Evolutionary conservation across 2,329 filamentous ascomycete genomes (phyloP).

Genomic region (Exophiala sp.): DNA sequence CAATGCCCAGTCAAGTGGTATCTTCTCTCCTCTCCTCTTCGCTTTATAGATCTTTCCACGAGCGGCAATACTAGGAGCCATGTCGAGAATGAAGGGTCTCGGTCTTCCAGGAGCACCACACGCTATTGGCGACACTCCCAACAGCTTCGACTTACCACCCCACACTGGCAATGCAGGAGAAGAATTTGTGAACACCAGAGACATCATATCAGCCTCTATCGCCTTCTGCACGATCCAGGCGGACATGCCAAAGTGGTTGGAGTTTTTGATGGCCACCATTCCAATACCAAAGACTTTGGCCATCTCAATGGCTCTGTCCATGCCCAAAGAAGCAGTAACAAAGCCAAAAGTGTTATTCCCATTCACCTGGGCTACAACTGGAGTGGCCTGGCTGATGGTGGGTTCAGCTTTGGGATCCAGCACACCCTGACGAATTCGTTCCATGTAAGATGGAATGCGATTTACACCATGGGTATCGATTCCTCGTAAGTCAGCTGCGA

Average conservation of each 20-base stretch:
- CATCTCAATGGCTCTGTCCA: slow-evolving; percentile 64
- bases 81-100: slow-evolving; percentile 56
- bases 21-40: slow-evolving; percentile 40
- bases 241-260: slow-evolving; percentile 80
- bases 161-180: slow-evolving; percentile 69
- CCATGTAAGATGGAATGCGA: slow-evolving; percentile 73
- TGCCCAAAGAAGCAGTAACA: slow-evolving; percentile 63
- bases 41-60: slow-evolving; percentile 47
- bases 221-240: slow-evolving; percentile 79
- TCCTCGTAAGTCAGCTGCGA: slow-evolving; percentile 72
- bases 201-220: slow-evolving; percentile 67
- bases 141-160: slow-evolving; percentile 64
- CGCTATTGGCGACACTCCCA: slow-evolving; percentile 70
- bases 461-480: slow-evolving; percentile 78
- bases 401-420: slow-evolving; percentile 61
- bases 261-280: slow-evolving; percentile 70
- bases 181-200: slow-evolving; percentile 67
- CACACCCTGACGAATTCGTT: slow-evolving; percentile 66
- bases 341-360: slow-evolving; percentile 74
- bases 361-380: slow-evolving; percentile 66
- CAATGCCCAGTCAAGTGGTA: slow-evolving; percentile 64
- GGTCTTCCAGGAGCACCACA: slow-evolving; percentile 66
- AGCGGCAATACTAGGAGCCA: slow-evolving; percentile 46
- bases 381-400: slow-evolving; percentile 59
- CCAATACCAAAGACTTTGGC: slow-evolving; percentile 66